Evolutionary conservation across 2,329 filamentous ascomycete species (phyloP), one percentile per base, ranked within the genome.

Genomic region (Fusarium anguioides): DNA sequence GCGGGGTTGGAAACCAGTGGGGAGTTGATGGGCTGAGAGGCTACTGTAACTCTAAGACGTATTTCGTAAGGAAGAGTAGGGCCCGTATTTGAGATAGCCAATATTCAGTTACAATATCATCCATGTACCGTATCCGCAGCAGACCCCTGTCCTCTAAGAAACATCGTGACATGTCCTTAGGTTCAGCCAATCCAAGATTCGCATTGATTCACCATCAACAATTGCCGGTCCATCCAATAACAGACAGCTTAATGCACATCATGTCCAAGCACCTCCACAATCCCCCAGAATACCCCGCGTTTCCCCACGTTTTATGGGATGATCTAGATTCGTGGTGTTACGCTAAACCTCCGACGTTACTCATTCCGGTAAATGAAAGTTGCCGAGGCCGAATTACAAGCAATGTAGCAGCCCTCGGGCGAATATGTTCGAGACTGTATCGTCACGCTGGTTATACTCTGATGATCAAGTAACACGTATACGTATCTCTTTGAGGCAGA

Each of bases 1-100:
- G 56, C 26, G 60, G 60, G 6, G 47, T 64, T 8, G 60, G 60
- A 1, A 20, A 33, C 5, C 50, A 64, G 17, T 61, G 56, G 56
- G 60, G 60, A 8, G n/a, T 52, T 7, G 47, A 47, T 48, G 59
- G 59, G 3, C 15, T 62, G 26, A 47, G 54, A 31, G 47, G 54
- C 7, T 62, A 62, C 37, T 62, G 59, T 24, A 62, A 59, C 31
- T 47, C 59, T 2, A 44, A 45, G n/a, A 52, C 49, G 8, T 45
- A 35, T 26, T 52, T 52, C 26, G 15, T 46, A 31, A 41, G 26
- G 29, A 11, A 44, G 27, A 29, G 8, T 14, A 29, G 6, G 11
- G 14, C 11, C 12, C 27, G 3, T 29, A 29, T 12, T 29, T 29
- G 27, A 29, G 14, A 29, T 4, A 14, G 26, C 8, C 11, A 26